Evolutionary conservation across 805 yeast genomes (phyloP).

Genomic region (Kluyveromyces siamensis): DNA sequence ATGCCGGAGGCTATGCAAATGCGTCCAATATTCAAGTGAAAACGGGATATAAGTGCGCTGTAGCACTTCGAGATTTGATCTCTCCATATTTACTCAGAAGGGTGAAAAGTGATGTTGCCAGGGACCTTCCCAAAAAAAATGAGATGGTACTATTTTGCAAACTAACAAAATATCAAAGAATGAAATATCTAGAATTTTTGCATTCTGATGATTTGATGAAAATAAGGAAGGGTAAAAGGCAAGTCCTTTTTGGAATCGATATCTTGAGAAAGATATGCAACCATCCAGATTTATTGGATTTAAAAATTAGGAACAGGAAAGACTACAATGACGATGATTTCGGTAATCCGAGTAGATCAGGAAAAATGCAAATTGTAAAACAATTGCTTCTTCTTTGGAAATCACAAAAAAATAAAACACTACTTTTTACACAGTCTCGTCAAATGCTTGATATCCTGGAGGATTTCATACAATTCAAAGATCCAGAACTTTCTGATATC

Average conservation of each 20-base stretch:
- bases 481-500: constrained; percentile 28
- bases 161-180: constrained; percentile 66
- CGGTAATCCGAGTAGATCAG: constrained; percentile 60
- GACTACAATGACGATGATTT: constrained; percentile 25
- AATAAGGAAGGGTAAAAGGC: constrained; percentile 65
- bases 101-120: constrained; percentile 89
- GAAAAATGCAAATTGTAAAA: constrained; percentile 84
- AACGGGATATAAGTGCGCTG: constrained; percentile 93
- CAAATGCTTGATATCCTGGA: constrained; percentile 91
- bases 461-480: constrained; percentile 42
- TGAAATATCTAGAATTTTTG: constrained; percentile 64
- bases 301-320: constrained; percentile 22
- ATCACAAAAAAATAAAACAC: constrained; percentile 63
- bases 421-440: constrained; percentile 85
- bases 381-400: constrained; percentile 71
- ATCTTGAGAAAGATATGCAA: constrained; percentile 86
- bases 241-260: constrained; percentile 85
- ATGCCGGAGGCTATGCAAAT: constrained; percentile 96
- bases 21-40: constrained; percentile 94
- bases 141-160: constrained; percentile 93
- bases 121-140: constrained; percentile 84
- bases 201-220: constrained; percentile 67
- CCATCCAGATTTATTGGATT: constrained; percentile 79
- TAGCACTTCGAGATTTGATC: constrained; percentile 75
- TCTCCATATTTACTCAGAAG: constrained; percentile 84